A percentile compares a stretch with the other conserved stretches of the same genome.
Conservation (phyloP, 176 grass and related monocot genomes). For the Miscanthus lutarioriparius region DNA sequence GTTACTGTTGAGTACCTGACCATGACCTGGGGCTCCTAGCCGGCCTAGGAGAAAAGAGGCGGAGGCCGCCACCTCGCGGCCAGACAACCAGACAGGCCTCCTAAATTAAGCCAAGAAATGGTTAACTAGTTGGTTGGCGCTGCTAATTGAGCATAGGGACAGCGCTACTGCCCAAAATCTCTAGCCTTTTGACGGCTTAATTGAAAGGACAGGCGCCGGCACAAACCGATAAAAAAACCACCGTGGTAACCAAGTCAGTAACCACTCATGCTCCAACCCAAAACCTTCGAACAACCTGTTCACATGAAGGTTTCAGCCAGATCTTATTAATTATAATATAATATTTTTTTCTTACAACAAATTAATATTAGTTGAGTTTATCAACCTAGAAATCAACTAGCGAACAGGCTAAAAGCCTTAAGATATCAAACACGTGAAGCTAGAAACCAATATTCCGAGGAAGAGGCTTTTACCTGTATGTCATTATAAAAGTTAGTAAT, state of each 20-base stretch:
- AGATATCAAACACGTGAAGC: too few relatives aligned
- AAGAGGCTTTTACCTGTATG: too few relatives aligned
- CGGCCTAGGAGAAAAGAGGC: conserved; percentile 22
- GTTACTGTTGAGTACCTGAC: not conserved
- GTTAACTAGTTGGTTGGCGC: conserved; percentile 28
- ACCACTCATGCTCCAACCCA: not conserved
- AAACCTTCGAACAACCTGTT: not conserved
- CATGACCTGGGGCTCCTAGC: not conserved
- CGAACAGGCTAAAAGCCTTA: too few relatives aligned
- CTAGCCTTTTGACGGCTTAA: conserved; percentile 27
- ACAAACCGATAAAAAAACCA: conserved; percentile 17
- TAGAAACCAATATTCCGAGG: not conserved
- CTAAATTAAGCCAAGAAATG: conserved; percentile 45
- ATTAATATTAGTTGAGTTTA: too few relatives aligned
- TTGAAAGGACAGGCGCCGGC: conserved; percentile 12
- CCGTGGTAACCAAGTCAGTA: not conserved
- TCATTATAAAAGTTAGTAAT: too few relatives aligned
- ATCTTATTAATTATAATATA: too few relatives aligned
- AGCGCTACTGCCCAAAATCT: conserved; percentile 43
- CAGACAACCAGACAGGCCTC: conserved; percentile 33
- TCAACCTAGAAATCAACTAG: too few relatives aligned
- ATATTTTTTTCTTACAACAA: too few relatives aligned
- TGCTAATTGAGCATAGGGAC: conserved; percentile 27
- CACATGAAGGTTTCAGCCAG: too few relatives aligned
- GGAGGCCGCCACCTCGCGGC: conserved; percentile 7